phyloP scores from a whole-genome alignment of 768 basidiomycete genomes.

The Calocera viscosa region DNA sequence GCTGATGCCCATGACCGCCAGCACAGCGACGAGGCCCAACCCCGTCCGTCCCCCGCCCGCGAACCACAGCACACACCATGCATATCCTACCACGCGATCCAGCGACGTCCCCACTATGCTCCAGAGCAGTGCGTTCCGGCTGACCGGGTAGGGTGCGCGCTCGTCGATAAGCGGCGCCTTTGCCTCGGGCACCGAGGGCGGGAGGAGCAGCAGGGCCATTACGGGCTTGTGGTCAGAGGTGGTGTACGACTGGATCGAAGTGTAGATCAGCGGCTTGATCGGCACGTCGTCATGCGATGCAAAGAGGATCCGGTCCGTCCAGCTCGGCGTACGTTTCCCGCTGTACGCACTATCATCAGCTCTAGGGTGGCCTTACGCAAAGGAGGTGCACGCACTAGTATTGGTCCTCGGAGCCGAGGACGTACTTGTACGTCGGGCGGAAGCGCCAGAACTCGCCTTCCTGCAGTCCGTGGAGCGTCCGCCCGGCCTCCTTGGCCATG shows the following conservation, averaged over 20 bases:
- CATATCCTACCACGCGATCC: background rate
- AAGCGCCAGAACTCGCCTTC: conserved; percentile 86
- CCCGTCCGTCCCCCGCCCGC: background rate
- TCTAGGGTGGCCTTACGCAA: conserved; percentile 8
- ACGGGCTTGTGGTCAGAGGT: conserved; percentile 95
- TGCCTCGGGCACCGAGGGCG: conserved; percentile 18
- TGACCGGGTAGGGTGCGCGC: background rate
- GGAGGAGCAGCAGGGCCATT: conserved; percentile 53
- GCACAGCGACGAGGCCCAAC: background rate
- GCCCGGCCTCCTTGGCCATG: conserved; percentile 49
- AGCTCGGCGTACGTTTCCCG: conserved; percentile 64
- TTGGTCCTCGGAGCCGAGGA: conserved; percentile 65
- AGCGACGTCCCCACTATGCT: background rate
- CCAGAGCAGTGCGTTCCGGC: background rate
- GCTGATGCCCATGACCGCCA: background rate
- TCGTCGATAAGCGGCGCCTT: background rate
- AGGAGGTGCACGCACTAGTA: conserved; percentile 46
- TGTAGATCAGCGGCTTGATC: conserved; percentile 60
- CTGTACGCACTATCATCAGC: conserved; percentile 27
- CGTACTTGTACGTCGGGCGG: conserved; percentile 84
- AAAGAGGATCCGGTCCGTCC: conserved; percentile 89
- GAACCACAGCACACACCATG: background rate
- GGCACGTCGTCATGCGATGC: conserved; percentile 49
- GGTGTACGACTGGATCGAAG: conserved; percentile 68
- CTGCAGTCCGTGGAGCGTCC: conserved; percentile 54